Percentiles rank a stretch among this genome's conserved stretches.
phyloP scores from a whole-genome alignment of 352 stramenopile species.

The Globisporangium canariense region DNA sequence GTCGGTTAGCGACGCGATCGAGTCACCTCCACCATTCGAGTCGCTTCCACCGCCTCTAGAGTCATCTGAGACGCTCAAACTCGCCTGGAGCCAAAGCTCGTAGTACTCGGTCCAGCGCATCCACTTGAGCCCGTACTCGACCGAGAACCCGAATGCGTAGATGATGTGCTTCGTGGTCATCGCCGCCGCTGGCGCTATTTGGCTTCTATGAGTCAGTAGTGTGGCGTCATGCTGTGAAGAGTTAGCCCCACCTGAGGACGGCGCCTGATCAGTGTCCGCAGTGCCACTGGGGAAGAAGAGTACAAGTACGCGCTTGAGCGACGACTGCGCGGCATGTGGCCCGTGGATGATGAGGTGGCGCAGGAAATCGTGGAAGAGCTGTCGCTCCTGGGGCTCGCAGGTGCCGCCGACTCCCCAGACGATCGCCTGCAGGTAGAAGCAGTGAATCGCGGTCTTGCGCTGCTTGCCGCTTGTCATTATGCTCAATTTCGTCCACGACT shows the following conservation, averaged over 20 bases:
- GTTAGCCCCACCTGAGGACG: background rate
- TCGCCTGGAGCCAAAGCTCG: constrained; percentile 39
- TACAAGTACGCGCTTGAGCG: constrained; percentile 47
- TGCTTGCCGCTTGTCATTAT: constrained; percentile 62
- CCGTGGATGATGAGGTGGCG: constrained; percentile 52
- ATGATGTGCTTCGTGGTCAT: constrained; percentile 36
- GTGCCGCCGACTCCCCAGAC: constrained; percentile 73
- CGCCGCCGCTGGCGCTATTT: background rate
- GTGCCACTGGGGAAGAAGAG: constrained; percentile 52
- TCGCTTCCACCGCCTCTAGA: constrained; percentile 2
- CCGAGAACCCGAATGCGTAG: constrained; percentile 63
- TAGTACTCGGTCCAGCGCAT: constrained; percentile 68
- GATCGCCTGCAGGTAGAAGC: constrained; percentile 65
- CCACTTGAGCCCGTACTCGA: constrained; percentile 75
- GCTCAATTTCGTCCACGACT: constrained; percentile 57
- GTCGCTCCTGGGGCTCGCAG: constrained; percentile 32
- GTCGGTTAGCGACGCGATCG: background rate
- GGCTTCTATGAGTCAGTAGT: constrained; percentile 8
- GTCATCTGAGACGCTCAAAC: constrained; percentile 7
- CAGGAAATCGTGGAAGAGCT: constrained; percentile 66
- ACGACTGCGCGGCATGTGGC: constrained; percentile 39
- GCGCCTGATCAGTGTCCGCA: constrained; percentile 14
- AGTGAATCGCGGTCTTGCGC: constrained; percentile 50
- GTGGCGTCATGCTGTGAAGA: background rate
- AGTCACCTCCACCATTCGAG: background rate